A percentile compares a stretch with the other conserved stretches of the same genome.
phyloP scores from a whole-genome alignment of 495 filamentous ascomycete species.

The Cercophora newfieldiana region DNA sequence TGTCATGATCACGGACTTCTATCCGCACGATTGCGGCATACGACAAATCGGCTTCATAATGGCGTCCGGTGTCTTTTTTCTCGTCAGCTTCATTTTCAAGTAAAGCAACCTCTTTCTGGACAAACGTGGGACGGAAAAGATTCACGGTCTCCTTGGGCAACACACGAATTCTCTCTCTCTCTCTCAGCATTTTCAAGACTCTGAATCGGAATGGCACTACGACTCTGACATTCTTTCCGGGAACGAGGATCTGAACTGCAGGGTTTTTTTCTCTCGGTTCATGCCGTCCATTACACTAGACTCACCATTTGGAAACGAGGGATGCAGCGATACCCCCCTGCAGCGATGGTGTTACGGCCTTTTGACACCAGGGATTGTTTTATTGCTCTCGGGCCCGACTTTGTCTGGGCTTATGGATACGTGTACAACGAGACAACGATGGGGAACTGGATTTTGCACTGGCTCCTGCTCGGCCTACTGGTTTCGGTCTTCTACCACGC shows the following conservation, averaged over 20 bases:
- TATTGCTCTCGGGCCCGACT: not conserved
- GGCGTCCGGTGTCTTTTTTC: conserved; percentile 19
- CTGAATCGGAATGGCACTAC: conserved; percentile 5
- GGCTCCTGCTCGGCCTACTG: not conserved
- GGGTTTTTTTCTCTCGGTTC: conserved; percentile 1
- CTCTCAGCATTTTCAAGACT: not conserved
- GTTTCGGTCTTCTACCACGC: too few species aligned
- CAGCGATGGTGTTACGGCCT: not conserved
- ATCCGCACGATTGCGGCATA: conserved; percentile 7
- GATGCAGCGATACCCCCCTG: conserved; percentile 16
- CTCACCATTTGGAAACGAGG: conserved; percentile 15
- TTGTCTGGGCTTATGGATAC: not conserved
- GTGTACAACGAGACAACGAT: not conserved
- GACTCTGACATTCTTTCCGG: not conserved
- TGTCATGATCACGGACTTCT: conserved; percentile 1
- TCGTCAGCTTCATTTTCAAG: conserved; percentile 7
- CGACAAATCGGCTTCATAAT: conserved; percentile 2
- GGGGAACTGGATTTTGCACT: not conserved
- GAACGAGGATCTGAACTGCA: not conserved
- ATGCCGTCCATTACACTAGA: conserved; percentile 9
- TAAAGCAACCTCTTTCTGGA: conserved; percentile 6
- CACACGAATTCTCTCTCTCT: not conserved
- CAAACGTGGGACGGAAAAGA: conserved; percentile 12
- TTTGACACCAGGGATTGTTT: conserved; percentile 2
- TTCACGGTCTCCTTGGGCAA: conserved; percentile 6